Conservation (phyloP, 306 rosid species). For the Cucumis melo region DNA sequence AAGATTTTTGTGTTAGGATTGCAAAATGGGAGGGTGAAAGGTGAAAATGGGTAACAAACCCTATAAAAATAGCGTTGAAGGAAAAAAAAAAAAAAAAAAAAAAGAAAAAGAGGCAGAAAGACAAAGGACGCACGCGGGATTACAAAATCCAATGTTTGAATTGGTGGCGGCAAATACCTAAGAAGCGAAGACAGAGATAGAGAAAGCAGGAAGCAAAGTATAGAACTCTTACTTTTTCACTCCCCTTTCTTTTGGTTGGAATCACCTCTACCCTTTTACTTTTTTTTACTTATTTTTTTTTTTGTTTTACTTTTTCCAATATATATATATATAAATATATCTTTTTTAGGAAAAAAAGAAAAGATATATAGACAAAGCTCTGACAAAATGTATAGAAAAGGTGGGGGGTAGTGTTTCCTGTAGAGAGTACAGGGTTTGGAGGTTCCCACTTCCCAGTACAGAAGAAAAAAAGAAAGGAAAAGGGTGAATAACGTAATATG, state of each 20-base stretch:
- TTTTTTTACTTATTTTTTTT: too few relatives aligned
- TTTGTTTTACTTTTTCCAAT: too few relatives aligned
- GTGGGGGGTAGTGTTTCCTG: constrained; percentile 3
- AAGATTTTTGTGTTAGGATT: constrained; percentile 4
- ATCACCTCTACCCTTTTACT: not conserved
- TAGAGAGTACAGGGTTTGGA: not conserved
- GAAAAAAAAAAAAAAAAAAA: too few relatives aligned
- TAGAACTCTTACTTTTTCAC: not conserved
- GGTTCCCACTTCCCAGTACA: not conserved
- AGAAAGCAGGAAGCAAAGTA: not conserved
- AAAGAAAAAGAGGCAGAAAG: not conserved
- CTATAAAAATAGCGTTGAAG: not conserved
- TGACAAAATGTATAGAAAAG: constrained; percentile 5
- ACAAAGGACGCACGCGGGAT: not conserved
- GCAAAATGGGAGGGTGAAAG: not conserved
- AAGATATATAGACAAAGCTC: not conserved
- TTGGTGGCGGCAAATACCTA: not conserved
- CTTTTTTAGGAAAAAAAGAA: not conserved
- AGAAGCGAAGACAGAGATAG: not conserved
- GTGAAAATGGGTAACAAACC: not conserved
- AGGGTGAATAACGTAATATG: not conserved
- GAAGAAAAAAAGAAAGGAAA: not conserved
- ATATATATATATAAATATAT: not conserved
- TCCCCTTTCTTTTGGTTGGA: not conserved
- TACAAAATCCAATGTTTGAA: not conserved